phyloP scores from a whole-genome alignment of 305 asterid genomes.

The Withania somnifera region DNA sequence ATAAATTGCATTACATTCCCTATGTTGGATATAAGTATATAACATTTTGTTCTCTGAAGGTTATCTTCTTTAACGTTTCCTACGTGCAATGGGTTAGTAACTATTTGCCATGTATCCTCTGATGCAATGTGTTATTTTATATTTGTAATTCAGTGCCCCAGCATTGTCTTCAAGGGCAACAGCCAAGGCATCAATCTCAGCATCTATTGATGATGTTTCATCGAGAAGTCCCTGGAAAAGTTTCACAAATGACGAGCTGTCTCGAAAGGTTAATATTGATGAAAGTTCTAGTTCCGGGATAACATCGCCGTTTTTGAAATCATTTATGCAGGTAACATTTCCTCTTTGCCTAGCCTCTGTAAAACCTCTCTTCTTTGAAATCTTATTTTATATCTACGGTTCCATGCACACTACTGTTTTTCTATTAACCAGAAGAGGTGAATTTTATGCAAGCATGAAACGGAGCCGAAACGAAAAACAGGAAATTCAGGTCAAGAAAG shows the following conservation, averaged over 20 bases:
- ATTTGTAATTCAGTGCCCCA: slow-evolving; percentile 63
- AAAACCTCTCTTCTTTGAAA: not conserved
- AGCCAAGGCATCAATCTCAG: slow-evolving; percentile 45
- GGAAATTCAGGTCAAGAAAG: no score
- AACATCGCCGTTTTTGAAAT: slow-evolving; percentile 91
- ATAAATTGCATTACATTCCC: not conserved
- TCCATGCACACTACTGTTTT: not conserved
- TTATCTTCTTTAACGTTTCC: not conserved
- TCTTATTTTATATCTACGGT: not conserved
- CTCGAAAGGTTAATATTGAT: slow-evolving; percentile 52
- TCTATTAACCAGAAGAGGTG: not conserved
- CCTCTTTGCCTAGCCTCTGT: not conserved
- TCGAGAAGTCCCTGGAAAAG: slow-evolving; percentile 78
- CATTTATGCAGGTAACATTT: slow-evolving; percentile 87
- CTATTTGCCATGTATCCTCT: not conserved
- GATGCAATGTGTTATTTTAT: slow-evolving; percentile 3
- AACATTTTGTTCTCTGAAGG: not conserved
- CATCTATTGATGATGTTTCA: slow-evolving; percentile 69
- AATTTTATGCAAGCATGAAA: no score
- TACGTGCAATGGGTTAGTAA: not conserved
- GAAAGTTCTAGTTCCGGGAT: slow-evolving; percentile 79
- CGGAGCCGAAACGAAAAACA: no score
- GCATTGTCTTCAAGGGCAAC: slow-evolving; percentile 67
- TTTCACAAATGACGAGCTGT: slow-evolving; percentile 54
- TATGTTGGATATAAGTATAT: not conserved